Evolutionary conservation across 2,329 filamentous ascomycete genomes (phyloP), one percentile per base, ranked within the genome.

Genomic region (Ophiostoma sp.): DNA sequence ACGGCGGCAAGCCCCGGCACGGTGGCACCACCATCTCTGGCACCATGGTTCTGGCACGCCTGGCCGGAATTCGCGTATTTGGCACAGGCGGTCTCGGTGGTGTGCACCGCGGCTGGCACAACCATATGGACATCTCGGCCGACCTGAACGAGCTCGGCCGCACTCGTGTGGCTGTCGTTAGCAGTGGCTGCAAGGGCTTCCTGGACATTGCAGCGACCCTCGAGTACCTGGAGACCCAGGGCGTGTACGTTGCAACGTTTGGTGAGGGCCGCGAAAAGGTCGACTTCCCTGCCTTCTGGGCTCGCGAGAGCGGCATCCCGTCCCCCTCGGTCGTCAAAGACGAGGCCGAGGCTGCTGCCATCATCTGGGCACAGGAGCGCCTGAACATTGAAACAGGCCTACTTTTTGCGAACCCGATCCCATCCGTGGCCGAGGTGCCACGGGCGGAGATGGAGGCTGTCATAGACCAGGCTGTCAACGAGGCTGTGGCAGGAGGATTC

Each of bases 151-250:
- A 98, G 81, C 85, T 99, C 66, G 93, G 95, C 16, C 85, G 93
- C 69, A 97, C 93, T 7, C 87, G 91, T 11, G 89, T 99, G 66
- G 89, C 93, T 40, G 93, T 99, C 2, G 83, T 99, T 66, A 91
- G 89, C 77, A 92, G 91, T 72, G 95, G 95, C 14, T 96, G 92
- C 80, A 99, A 99, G 80, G 95, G 94, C 71, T 98, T 99, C 77
- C 83, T 99, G 49, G 95, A 99, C 76, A 93, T 97, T 70, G 88
- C 90, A 2, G 85, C 92, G 66, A 99, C 95, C 0, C 83, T 99
- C 5, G 95, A 99, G 80, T 84, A 83, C 73, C 81, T 89, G 27
- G 87, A 89, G 77, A 89, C 87, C 0, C 86, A 89, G 75, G 91
- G 91, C 9, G 93, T 92, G 36, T 84, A 89, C 49, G 93, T 97